Base-by-base conservation (phyloP, 73 alveolate genomes). In the Paramecium sexaurelia region DNA sequence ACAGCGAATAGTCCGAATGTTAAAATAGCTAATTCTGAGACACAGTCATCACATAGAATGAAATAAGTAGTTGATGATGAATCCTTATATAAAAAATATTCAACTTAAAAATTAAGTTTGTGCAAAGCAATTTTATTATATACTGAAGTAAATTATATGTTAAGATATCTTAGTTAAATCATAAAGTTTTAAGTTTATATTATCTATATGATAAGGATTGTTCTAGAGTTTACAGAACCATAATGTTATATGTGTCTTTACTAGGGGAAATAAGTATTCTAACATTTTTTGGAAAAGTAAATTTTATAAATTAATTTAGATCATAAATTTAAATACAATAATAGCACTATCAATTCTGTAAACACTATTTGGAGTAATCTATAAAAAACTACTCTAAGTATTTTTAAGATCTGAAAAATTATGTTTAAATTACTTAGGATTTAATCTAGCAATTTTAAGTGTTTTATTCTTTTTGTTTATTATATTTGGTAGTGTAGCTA, bases 341-440 rank as follows among this genome's bases (percentile, higher is more conserved):
- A 32, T 73, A 13, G 87, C 87, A 20, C 57, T 73, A 8, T 73
- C 87, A 9, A 15, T 73, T 3, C 17, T 73, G 13, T 41, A 73
- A 73, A 33, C 87, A n/a, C n/a, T 73, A 33, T 73, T 73, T 35
- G 87, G 87, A 32, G 27, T 73, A 9, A 73, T 27, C n/a, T 73
- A 35, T 37, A 73, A 24, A 73, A 32, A 35, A 39, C 2, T 37
- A 73, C 45, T 73, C 2, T 73, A 32, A 73, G 19, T 35, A 29
- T 17, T 41, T 9, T 5, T 73, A 37, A 35, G 13, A 6, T 32
- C 61, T 13, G 22, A 73, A 10, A 73, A 73, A 29, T 0, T 3
- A 19, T 35, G 10, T 1, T 7, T 73, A 4, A 73, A 73, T 32
- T 24, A 32, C 19, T 32, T 73, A 32, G 87, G 87, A n/a, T 32